Conservation (phyloP, 2,329 filamentous ascomycete species). For the Aureobasidium sp. region DNA sequence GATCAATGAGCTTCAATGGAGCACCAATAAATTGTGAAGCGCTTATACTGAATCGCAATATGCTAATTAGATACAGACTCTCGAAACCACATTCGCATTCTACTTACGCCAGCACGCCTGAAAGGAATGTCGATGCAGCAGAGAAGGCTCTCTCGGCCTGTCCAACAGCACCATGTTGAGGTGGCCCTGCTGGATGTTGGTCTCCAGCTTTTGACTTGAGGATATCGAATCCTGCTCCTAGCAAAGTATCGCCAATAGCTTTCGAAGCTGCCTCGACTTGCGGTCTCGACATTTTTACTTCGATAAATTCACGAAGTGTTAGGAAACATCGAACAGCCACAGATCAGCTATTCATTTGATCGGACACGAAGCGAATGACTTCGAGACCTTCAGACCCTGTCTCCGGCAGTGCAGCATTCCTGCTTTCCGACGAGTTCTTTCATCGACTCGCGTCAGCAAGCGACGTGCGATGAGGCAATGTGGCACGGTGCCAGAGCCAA, state of each 20-base stretch:
- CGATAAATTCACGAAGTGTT: background rate
- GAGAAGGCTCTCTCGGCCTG: conserved; percentile 46
- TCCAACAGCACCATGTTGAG: conserved; percentile 40
- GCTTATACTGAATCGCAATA: conserved; percentile 37
- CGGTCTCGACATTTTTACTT: conserved; percentile 3
- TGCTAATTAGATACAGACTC: background rate
- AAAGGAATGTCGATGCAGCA: conserved; percentile 44
- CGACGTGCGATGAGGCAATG: conserved; percentile 16
- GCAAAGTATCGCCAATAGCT: background rate
- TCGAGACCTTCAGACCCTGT: background rate
- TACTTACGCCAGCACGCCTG: conserved; percentile 41
- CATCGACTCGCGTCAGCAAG: conserved; percentile 10
- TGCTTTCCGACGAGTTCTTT: conserved; percentile 3
- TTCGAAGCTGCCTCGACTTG: conserved; percentile 11
- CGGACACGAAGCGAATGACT: background rate
- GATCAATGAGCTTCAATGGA: conserved; percentile 69
- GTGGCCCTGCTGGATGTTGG: conserved; percentile 36
- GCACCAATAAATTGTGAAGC: conserved; percentile 68
- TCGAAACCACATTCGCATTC: background rate
- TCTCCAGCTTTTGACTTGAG: conserved; percentile 28
- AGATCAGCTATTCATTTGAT: conserved; percentile 7
- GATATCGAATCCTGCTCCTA: conserved; percentile 29
- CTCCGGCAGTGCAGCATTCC: conserved; percentile 5
- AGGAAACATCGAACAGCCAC: conserved; percentile 7
- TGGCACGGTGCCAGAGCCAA: conserved; percentile 5